These are phyloP conservation scores for Pythium folliculosum DNA, from an alignment of 352 stramenopile species.

Conservation along the genomic window DNA sequence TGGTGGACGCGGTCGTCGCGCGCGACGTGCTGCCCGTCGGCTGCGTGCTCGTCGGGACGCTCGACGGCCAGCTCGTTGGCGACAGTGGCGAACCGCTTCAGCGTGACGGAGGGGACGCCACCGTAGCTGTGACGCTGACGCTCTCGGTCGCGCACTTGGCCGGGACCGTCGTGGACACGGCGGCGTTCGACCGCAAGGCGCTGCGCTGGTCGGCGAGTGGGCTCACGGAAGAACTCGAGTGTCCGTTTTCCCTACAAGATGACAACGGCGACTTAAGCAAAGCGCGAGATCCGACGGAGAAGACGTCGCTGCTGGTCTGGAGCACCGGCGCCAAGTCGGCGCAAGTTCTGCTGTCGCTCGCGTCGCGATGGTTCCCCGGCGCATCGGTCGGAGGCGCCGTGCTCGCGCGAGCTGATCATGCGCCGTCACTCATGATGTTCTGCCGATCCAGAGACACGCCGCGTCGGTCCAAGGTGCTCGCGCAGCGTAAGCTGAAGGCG, in stretches of 20 bases:
- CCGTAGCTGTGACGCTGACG: conserved; percentile 25
- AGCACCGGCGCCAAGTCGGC: conserved; percentile 55
- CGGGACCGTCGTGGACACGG: conserved; percentile 43
- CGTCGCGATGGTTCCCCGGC: conserved; percentile 41
- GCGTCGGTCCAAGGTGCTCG: background rate
- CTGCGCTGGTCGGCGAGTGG: conserved; percentile 44
- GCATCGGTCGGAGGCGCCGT: conserved; percentile 46
- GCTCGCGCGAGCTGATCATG: conserved; percentile 7
- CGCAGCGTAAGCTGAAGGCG: conserved; percentile 9
- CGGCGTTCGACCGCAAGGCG: conserved; percentile 53
- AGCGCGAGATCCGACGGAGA: background rate
- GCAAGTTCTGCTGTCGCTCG: conserved; percentile 36
- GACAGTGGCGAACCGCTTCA: background rate
- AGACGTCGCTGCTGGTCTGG: conserved; percentile 58
- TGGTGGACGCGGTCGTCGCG: conserved; percentile 36
- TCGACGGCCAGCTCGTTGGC: background rate
- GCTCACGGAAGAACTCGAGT: conserved; percentile 32
- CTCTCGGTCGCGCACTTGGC: conserved; percentile 54
- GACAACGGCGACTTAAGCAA: background rate
- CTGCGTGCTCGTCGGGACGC: conserved; percentile 39
- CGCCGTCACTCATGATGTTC: conserved; percentile 22
- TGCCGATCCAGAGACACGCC: background rate
- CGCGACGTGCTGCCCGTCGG: conserved; percentile 40
- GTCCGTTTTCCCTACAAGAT: conserved; percentile 33
- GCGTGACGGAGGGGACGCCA: background rate